Conservation (phyloP, 1,139 yeast genomes). For the Eremothecium sinecaudum region DNA sequence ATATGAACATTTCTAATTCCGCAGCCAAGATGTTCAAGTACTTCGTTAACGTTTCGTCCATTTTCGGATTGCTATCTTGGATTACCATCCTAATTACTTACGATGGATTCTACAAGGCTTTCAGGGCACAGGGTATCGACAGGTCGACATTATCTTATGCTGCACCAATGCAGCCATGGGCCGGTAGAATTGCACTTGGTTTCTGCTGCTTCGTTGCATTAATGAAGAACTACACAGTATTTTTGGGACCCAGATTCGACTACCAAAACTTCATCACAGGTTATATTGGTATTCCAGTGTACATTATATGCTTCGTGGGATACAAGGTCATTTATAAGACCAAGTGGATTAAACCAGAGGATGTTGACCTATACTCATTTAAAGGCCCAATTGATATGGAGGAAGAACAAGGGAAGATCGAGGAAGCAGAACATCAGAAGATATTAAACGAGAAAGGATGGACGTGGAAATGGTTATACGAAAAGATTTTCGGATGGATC, state of each 20-base stretch:
- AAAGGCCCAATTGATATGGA: slow-evolving; percentile 62
- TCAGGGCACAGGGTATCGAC: slow-evolving; percentile 54
- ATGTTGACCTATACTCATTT: slow-evolving; percentile 55
- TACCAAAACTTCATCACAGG: slow-evolving; percentile 64
- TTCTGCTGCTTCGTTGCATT: slow-evolving; percentile 51
- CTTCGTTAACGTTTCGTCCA: slow-evolving; percentile 62
- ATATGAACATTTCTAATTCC: slow-evolving; percentile 48
- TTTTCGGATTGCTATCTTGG: slow-evolving; percentile 67
- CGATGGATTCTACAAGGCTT: slow-evolving; percentile 53
- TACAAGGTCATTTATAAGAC: slow-evolving; percentile 51
- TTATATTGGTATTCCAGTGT: slow-evolving; percentile 67
- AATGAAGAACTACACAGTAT: slow-evolving; percentile 66
- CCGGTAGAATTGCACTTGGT: slow-evolving; percentile 47
- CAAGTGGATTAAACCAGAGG: slow-evolving; percentile 42
- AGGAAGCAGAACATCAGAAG: slow-evolving; percentile 36
- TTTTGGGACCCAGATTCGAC: slow-evolving; percentile 44
- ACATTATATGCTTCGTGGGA: slow-evolving; percentile 44
- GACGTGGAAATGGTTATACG: slow-evolving; percentile 43
- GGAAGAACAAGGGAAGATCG: slow-evolving; percentile 44
- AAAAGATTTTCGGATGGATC: slow-evolving; percentile 46
- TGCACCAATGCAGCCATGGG: slow-evolving; percentile 62
- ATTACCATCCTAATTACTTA: slow-evolving; percentile 53
- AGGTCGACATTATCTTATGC: slow-evolving; percentile 42
- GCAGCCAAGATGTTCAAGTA: slow-evolving; percentile 53
- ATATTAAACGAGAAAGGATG: slow-evolving; percentile 35